A percentile compares a stretch with the other conserved stretches of the same genome.
Evolutionary conservation across 257 asterid species (phyloP).

Genomic region (Cinchona pubescens): DNA sequence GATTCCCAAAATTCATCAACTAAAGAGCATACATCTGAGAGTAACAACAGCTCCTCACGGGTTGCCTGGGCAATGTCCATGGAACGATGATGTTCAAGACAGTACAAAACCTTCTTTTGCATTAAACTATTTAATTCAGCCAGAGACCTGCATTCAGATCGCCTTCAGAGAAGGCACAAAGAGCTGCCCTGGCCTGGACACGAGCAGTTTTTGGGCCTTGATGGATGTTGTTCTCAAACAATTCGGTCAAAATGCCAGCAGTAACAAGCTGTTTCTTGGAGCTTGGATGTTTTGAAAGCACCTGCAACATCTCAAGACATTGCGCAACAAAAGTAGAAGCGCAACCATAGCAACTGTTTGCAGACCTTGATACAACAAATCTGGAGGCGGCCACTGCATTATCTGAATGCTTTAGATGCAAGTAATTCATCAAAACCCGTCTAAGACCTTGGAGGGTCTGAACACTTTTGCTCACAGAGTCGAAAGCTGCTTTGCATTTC

Average conservation of each 20-base stretch:
- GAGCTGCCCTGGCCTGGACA: slow-evolving; percentile 95
- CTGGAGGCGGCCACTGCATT: slow-evolving; percentile 69
- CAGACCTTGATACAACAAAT: slow-evolving; percentile 83
- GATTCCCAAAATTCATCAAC: slow-evolving; percentile 99
- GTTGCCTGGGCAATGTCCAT: slow-evolving; percentile 93
- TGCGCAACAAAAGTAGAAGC: slow-evolving; percentile 92
- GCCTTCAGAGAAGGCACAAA: slow-evolving; percentile 98
- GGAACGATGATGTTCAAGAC: slow-evolving; percentile 99
- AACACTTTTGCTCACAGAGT: slow-evolving; percentile 98
- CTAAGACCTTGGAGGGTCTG: slow-evolving; percentile 99
- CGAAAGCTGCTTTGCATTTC: slow-evolving; percentile 99
- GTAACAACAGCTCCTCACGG: slow-evolving; percentile 87
- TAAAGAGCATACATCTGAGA: slow-evolving; percentile 90
- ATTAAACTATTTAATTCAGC: slow-evolving; percentile 79
- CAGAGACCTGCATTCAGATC: slow-evolving; percentile 83
- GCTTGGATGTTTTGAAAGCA: slow-evolving; percentile 74
- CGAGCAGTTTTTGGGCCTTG: slow-evolving; percentile 99
- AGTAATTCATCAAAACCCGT: slow-evolving; percentile 84
- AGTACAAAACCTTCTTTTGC: slow-evolving; percentile 83
- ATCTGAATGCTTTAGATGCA: slow-evolving; percentile 90
- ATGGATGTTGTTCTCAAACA: slow-evolving; percentile 95
- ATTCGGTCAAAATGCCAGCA: slow-evolving; percentile 86
- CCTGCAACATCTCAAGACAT: slow-evolving; percentile 90
- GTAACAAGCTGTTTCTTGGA: slow-evolving; percentile 92
- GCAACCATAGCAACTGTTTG: slow-evolving; percentile 97